A percentile compares a stretch with the other conserved stretches of the same genome.
phyloP scores from a whole-genome alignment of 495 filamentous ascomycete genomes.

The Aspergillus incahuasiensis region DNA sequence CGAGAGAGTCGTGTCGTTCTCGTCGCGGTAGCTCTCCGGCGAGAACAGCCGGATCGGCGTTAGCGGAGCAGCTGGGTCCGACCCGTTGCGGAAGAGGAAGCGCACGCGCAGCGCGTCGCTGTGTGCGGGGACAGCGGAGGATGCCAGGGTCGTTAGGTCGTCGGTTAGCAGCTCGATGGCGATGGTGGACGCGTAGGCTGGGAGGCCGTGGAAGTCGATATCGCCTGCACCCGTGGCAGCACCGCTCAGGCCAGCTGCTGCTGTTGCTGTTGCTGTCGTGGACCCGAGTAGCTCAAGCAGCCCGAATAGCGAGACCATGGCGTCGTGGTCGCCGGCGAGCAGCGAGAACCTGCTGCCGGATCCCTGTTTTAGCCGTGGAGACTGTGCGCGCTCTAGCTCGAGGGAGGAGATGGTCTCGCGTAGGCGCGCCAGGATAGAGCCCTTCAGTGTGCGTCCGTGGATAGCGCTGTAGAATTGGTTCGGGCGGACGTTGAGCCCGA shows the following conservation, averaged over 20 bases:
- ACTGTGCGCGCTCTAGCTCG: no score
- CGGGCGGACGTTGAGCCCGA: constrained; percentile 21
- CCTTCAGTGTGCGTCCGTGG: constrained; percentile 15
- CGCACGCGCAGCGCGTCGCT: constrained; percentile 35
- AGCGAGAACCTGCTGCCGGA: constrained; percentile 36
- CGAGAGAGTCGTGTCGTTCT: no score
- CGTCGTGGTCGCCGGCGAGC: constrained; percentile 46
- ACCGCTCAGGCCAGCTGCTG: constrained; percentile 22
- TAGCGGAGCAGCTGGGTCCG: no score
- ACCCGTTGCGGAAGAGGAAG: constrained; percentile 52
- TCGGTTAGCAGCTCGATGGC: constrained; percentile 48
- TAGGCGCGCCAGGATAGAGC: constrained; percentile 38
- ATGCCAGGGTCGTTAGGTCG: constrained; percentile 38
- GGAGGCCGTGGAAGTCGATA: constrained; percentile 46
- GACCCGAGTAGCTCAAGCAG: constrained; percentile 43
- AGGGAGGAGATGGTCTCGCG: constrained; percentile 38
- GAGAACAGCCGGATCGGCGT: no score
- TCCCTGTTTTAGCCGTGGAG: no score
- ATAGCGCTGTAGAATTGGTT: constrained; percentile 30
- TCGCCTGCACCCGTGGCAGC: no score
- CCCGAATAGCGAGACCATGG: constrained; percentile 47
- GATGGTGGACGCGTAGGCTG: constrained; percentile 50
- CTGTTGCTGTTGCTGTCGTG: no score
- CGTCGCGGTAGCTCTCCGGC: no score
- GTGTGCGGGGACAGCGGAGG: constrained; percentile 27